These are phyloP conservation scores for Massarina eburnea DNA, from an alignment of 2,329 filamentous ascomycete genomes.

Conservation along the genomic window DNA sequence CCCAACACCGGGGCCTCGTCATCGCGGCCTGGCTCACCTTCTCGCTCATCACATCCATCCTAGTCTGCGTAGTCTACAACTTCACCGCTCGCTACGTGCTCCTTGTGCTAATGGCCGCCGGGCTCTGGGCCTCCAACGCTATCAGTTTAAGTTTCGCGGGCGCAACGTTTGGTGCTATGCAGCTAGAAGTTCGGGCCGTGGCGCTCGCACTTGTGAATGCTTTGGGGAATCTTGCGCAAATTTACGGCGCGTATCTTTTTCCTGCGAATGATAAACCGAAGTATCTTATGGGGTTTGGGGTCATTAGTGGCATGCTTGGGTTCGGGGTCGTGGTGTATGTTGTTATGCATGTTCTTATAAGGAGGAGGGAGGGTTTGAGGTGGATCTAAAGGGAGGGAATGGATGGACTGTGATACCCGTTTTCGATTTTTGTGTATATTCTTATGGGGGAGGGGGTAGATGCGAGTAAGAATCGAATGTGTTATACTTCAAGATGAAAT, in stretches of 20 bases:
- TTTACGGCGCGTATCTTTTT: conserved; percentile 58
- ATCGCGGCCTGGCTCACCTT: conserved; percentile 53
- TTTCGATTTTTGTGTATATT: too few species aligned
- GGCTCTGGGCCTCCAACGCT: conserved; percentile 57
- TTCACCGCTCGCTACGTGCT: conserved; percentile 57
- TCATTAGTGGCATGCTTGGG: conserved; percentile 36
- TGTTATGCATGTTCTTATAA: conserved; percentile 30
- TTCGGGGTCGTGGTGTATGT: conserved; percentile 32
- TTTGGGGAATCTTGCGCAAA: conserved; percentile 57
- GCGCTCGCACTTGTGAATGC: conserved; percentile 57
- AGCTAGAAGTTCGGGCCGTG: conserved; percentile 55
- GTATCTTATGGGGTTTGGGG: conserved; percentile 39
- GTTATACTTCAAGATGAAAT: too few species aligned
- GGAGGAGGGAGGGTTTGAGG: conserved; percentile 25
- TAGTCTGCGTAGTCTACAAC: conserved; percentile 50
- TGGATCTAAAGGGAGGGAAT: conserved; percentile 7
- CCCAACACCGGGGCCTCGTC: conserved; percentile 51
- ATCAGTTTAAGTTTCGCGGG: conserved; percentile 55
- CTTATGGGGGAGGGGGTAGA: too few species aligned
- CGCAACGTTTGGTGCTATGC: conserved; percentile 54
- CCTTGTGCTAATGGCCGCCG: conserved; percentile 59
- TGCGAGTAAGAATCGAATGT: too few species aligned
- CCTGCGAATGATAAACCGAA: conserved; percentile 53
- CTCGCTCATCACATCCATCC: conserved; percentile 42
- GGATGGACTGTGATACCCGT: too few species aligned